Evolutionary conservation across 129 eudicot species (phyloP).

Genomic region (Deinandra increscens): DNA sequence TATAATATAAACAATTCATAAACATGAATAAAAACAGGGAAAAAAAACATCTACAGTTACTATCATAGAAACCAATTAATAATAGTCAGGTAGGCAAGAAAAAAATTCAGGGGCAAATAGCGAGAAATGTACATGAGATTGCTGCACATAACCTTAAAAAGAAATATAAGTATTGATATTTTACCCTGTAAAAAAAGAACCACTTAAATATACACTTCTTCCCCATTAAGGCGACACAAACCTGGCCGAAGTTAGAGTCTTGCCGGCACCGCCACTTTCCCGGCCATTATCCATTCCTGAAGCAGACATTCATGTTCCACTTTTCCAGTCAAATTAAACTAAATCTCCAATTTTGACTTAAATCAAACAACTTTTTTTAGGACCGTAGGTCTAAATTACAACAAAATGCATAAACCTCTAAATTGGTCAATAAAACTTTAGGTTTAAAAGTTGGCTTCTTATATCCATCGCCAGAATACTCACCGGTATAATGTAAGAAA

Average conservation of each 20-base stretch:
- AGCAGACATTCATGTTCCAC: slow-evolving; percentile 38
- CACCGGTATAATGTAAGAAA: too few relatives aligned
- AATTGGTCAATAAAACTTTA: too few relatives aligned
- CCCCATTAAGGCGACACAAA: slow-evolving; percentile 97
- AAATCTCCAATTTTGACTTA: slow-evolving; percentile 19
- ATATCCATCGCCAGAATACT: too few relatives aligned
- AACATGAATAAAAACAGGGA: too few relatives aligned
- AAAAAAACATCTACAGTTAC: too few relatives aligned
- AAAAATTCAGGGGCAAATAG: too few relatives aligned
- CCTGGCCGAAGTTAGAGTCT: slow-evolving; percentile 58
- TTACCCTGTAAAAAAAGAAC: slow-evolving; percentile 92
- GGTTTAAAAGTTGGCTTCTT: too few relatives aligned
- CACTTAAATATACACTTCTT: slow-evolving; percentile 71
- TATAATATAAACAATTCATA: too few relatives aligned
- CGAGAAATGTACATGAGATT: too few relatives aligned
- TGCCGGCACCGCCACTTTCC: slow-evolving; percentile 49
- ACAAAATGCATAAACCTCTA: too few relatives aligned
- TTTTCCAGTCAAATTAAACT: slow-evolving; percentile 18
- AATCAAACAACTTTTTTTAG: slow-evolving; percentile 14
- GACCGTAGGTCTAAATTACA: slow-evolving; percentile 22
- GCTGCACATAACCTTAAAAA: not conserved
- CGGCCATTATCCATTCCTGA: slow-evolving; percentile 58
- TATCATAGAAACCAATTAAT: too few relatives aligned
- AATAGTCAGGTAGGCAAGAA: too few relatives aligned
- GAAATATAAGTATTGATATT: slow-evolving; percentile 7